phyloP scores from a whole-genome alignment of 208 protist genomes.

The Trypanosoma vivax region DNA sequence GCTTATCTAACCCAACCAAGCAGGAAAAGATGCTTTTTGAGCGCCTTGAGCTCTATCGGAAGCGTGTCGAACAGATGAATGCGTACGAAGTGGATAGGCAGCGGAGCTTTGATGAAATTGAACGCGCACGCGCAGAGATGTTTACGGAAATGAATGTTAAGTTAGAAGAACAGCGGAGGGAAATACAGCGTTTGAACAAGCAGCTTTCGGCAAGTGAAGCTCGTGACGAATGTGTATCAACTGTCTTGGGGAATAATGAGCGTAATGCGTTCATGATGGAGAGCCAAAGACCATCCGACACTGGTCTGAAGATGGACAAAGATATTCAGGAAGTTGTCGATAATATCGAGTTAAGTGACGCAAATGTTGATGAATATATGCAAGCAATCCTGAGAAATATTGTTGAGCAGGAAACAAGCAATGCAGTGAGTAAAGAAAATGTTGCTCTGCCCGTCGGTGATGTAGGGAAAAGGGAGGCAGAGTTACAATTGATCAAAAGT shows the following conservation, averaged over 20 bases:
- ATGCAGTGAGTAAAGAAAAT: not conserved
- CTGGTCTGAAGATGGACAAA: too few species aligned
- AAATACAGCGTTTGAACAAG: slow-evolving; percentile 44
- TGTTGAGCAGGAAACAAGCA: not conserved
- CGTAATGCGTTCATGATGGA: slow-evolving; percentile 4
- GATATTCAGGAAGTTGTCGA: not conserved
- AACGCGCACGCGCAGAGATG: slow-evolving; percentile 62
- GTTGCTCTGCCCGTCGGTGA: not conserved
- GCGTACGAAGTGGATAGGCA: slow-evolving; percentile 56
- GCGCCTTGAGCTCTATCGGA: slow-evolving; percentile 49
- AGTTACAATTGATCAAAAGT: not conserved
- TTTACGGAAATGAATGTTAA: slow-evolving; percentile 73
- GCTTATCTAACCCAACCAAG: slow-evolving; percentile 41
- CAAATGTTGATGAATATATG: not conserved
- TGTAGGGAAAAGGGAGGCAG: not conserved
- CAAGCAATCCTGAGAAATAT: not conserved
- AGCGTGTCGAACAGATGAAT: slow-evolving; percentile 40
- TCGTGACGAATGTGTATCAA: not conserved
- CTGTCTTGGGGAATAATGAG: not conserved
- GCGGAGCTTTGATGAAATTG: slow-evolving; percentile 65
- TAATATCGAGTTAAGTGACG: not conserved
- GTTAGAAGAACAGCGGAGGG: slow-evolving; percentile 45
- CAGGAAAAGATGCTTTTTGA: slow-evolving; percentile 60
- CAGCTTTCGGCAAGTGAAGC: not conserved
- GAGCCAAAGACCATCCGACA: not conserved